Conservation (phyloP, 768 basidiomycete genomes). For the Goffeauzyma gilvescens region DNA sequence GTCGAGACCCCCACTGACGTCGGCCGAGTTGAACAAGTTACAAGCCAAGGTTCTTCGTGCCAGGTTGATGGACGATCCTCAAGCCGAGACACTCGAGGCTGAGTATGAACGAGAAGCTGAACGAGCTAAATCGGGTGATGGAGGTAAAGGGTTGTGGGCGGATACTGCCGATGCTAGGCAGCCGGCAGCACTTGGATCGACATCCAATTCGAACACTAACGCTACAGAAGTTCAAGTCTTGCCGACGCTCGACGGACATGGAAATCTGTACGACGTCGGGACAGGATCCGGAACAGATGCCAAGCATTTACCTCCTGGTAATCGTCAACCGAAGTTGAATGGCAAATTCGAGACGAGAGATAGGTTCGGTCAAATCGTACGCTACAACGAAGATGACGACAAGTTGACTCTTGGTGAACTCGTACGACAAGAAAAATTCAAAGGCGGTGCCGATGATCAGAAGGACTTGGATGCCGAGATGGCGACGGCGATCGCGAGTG, state of each 20-base stretch:
- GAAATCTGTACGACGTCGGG: conserved; percentile 79
- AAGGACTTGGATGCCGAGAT: conserved; percentile 80
- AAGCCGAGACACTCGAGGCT: conserved; percentile 57
- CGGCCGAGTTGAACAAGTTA: conserved; percentile 57
- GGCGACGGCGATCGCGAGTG: conserved; percentile 67
- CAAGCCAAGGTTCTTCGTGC: conserved; percentile 86
- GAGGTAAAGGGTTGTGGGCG: conserved; percentile 32
- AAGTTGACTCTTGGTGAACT: conserved; percentile 68
- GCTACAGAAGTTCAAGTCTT: conserved; percentile 60
- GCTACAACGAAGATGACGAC: conserved; percentile 83
- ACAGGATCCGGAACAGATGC: conserved; percentile 39
- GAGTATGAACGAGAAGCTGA: conserved; percentile 57
- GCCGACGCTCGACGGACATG: conserved; percentile 68
- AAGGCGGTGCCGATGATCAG: conserved; percentile 73
- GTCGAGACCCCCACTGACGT: conserved; percentile 26
- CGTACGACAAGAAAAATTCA: conserved; percentile 77
- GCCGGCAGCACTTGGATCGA: no score
- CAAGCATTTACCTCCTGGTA: conserved; percentile 40
- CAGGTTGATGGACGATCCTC: conserved; percentile 60
- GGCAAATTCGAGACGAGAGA: conserved; percentile 72
- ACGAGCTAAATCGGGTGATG: conserved; percentile 34
- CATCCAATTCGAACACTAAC: conserved; percentile 28
- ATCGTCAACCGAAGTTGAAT: conserved; percentile 54
- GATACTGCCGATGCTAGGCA: conserved; percentile 22
- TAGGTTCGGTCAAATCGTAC: conserved; percentile 73